phyloP scores from a whole-genome alignment of 116 monocot genomes.

The Cymodocea nodosa region DNA sequence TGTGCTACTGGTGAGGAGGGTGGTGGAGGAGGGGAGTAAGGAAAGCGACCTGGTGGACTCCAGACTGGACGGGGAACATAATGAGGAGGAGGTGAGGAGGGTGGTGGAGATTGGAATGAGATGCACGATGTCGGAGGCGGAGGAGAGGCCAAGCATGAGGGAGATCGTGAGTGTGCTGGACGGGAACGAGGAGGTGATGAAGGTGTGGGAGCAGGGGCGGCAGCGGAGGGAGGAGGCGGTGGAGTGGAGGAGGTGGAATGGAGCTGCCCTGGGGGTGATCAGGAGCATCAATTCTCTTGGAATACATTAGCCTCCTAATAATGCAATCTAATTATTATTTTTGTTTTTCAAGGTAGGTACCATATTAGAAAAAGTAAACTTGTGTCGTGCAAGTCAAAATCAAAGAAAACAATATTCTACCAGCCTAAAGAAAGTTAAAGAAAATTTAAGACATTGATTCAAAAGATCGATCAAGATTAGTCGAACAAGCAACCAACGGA shows the following conservation, averaged over 20 bases:
- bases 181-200: conserved; percentile 52
- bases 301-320: too few relatives aligned
- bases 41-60: conserved; percentile 35
- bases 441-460: too few relatives aligned
- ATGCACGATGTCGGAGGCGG: conserved; percentile 47
- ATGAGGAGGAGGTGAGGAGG: conserved; percentile 31
- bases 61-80: conserved; percentile 32
- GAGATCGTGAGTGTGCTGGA: conserved; percentile 64
- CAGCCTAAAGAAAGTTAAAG: too few relatives aligned
- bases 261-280: conserved; percentile 21
- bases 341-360: too few relatives aligned
- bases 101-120: conserved; percentile 41
- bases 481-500: too few relatives aligned
- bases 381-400: too few relatives aligned
- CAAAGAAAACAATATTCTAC: too few relatives aligned
- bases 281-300: conserved; percentile 67
- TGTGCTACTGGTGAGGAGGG: conserved; percentile 29
- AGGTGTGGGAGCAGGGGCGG: conserved; percentile 4
- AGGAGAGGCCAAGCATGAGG: conserved; percentile 55
- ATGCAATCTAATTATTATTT: too few relatives aligned
- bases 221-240: conserved; percentile 37
- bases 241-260: conserved; percentile 48
- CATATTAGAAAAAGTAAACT: too few relatives aligned
- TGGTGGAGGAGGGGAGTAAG: conserved; percentile 9
- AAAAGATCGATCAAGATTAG: too few relatives aligned